These are phyloP conservation scores for Yamadazyma phyllophila DNA, from an alignment of 805 yeast species.

Conservation along the genomic window DNA sequence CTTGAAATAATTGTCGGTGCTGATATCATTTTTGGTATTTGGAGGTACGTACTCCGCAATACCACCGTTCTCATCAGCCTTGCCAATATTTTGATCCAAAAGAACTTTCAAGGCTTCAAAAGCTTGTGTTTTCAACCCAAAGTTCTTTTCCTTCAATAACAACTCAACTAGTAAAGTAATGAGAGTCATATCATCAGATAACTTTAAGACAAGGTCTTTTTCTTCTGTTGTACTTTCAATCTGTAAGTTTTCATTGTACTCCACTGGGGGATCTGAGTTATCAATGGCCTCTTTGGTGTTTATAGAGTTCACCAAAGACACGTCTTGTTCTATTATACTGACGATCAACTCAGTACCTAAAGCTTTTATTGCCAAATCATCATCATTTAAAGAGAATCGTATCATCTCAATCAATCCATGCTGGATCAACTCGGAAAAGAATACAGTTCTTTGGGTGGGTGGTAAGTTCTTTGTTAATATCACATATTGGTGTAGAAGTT, in stretches of 20 bases:
- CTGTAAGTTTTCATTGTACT: constrained; percentile 9
- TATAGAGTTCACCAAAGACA: constrained; percentile 50
- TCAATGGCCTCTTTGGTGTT: constrained; percentile 30
- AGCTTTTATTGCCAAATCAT: constrained; percentile 49
- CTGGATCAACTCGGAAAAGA: constrained; percentile 61
- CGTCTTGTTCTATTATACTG: constrained; percentile 81
- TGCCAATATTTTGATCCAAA: constrained; percentile 54
- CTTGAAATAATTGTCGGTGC: constrained; percentile 46
- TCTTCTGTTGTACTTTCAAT: constrained; percentile 3
- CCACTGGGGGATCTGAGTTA: constrained; percentile 25
- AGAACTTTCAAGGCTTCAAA: constrained; percentile 77
- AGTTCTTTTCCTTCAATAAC: constrained; percentile 58
- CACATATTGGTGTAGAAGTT: constrained; percentile 76
- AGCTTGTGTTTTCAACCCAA: constrained; percentile 78
- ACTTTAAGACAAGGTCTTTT: constrained; percentile 25
- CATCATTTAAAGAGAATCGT: constrained; percentile 64
- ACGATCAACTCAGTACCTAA: constrained; percentile 80
- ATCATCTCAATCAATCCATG: constrained; percentile 71
- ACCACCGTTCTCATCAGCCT: constrained; percentile 12
- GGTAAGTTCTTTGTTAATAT: constrained; percentile 68
- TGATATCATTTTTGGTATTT: constrained; percentile 22
- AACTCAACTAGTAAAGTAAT: constrained; percentile 56
- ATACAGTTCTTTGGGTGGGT: constrained; percentile 56
- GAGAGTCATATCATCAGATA: constrained; percentile 59
- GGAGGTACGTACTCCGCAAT: constrained; percentile 7